phyloP scores from a whole-genome alignment of 495 filamentous ascomycete genomes.

The Neurospora intermedia region DNA sequence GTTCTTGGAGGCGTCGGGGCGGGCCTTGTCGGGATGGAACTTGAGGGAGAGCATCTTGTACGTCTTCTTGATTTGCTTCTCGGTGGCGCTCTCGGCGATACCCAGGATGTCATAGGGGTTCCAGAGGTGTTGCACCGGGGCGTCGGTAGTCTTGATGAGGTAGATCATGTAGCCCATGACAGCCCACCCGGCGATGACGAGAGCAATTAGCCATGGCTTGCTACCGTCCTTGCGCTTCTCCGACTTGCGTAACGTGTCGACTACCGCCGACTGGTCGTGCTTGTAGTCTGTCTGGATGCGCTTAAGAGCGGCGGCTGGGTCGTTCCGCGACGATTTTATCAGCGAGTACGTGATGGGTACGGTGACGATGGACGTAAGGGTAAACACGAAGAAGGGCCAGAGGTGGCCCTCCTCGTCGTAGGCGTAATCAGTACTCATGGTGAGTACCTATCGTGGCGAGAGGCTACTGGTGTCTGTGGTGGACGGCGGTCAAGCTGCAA shows the following conservation, averaged over 20 bases:
- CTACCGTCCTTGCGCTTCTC: constrained; percentile 76
- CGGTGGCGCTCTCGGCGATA: constrained; percentile 70
- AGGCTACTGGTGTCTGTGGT: not conserved
- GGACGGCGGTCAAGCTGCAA: not conserved
- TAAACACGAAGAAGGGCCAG: constrained; percentile 97
- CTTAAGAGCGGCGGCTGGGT: constrained; percentile 41
- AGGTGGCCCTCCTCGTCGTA: constrained; percentile 98
- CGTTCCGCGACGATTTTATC: constrained; percentile 60
- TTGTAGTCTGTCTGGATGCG: constrained; percentile 58
- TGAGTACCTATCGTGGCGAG: constrained; percentile 22
- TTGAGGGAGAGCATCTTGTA: constrained; percentile 80
- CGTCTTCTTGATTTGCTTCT: constrained; percentile 80
- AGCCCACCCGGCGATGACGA: constrained; percentile 65
- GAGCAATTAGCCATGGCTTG: constrained; percentile 73
- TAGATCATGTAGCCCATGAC: constrained; percentile 90
- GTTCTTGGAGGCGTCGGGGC: constrained; percentile 72
- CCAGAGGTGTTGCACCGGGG: constrained; percentile 68
- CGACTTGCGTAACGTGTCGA: constrained; percentile 74
- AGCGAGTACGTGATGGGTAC: constrained; percentile 83
- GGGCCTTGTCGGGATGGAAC: constrained; percentile 86
- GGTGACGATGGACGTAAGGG: constrained; percentile 76
- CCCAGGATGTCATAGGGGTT: constrained; percentile 92
- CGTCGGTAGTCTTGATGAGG: constrained; percentile 70
- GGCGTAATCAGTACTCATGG: constrained; percentile 91
- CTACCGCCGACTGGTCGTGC: constrained; percentile 70